A percentile compares a stretch with the other conserved stretches of the same genome.
Conservation (phyloP, 768 basidiomycete genomes). For the Tylopilus balloui region DNA sequence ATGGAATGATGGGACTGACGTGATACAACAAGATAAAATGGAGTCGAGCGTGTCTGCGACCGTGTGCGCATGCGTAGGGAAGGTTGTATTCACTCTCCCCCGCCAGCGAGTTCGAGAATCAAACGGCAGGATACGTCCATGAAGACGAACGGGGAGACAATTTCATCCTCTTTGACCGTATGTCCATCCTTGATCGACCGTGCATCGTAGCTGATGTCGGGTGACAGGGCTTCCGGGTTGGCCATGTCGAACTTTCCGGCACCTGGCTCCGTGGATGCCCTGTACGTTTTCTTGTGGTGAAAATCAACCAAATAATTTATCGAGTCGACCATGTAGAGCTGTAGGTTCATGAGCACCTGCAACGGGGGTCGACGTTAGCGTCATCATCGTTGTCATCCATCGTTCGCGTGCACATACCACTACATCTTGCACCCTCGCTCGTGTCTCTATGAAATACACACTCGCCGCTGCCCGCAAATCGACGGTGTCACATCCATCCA, state of each 20-base stretch:
- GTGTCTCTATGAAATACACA: slow-evolving; percentile 92
- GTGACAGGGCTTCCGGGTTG: slow-evolving; percentile 25
- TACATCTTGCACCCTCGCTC: slow-evolving; percentile 84
- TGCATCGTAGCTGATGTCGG: slow-evolving; percentile 54
- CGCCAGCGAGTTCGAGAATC: slow-evolving; percentile 89
- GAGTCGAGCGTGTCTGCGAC: neutral
- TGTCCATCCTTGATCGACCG: slow-evolving; percentile 49
- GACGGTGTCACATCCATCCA: slow-evolving; percentile 55
- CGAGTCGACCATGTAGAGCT: slow-evolving; percentile 93
- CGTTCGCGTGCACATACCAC: slow-evolving; percentile 60
- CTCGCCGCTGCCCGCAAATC: slow-evolving; percentile 67
- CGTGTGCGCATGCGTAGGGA: neutral
- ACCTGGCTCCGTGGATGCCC: slow-evolving; percentile 60
- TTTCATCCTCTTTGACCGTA: slow-evolving; percentile 50
- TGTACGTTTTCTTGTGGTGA: slow-evolving; percentile 94
- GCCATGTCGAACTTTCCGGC: slow-evolving; percentile 71
- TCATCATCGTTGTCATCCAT: neutral
- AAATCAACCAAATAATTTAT: slow-evolving; percentile 98
- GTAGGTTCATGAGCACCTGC: slow-evolving; percentile 94
- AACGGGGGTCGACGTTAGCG: neutral
- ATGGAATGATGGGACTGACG: slow-evolving; percentile 6
- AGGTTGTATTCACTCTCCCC: slow-evolving; percentile 34
- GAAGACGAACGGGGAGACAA: slow-evolving; percentile 88
- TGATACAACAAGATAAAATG: slow-evolving; percentile 3
- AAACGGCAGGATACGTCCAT: slow-evolving; percentile 93